Evolutionary conservation across 345 rosid species (phyloP).

Genomic region (Citrus trifoliata): DNA sequence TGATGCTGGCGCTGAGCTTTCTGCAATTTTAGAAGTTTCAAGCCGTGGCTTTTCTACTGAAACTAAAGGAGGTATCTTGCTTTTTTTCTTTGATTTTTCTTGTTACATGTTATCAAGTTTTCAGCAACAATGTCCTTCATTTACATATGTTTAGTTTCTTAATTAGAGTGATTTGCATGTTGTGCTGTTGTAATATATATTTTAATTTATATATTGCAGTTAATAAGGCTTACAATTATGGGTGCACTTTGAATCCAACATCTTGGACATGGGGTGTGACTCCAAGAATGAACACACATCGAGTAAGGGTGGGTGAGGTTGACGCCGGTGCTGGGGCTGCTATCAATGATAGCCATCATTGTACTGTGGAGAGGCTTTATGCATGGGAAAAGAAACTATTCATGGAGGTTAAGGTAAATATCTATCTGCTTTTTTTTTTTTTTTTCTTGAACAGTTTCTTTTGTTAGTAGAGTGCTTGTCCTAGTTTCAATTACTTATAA

Average conservation of each 20-base stretch:
- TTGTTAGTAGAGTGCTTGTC: background rate
- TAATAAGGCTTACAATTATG: conserved; percentile 56
- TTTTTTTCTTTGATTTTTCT: background rate
- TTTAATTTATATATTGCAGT: conserved; percentile 29
- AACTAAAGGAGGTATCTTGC: conserved; percentile 48
- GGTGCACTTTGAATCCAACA: conserved; percentile 60
- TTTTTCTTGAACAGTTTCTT: background rate
- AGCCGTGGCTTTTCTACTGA: conserved; percentile 41
- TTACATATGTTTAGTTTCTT: background rate
- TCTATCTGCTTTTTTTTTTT: background rate
- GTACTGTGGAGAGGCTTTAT: conserved; percentile 78
- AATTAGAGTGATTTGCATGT: background rate
- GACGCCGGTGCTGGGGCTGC: conserved; percentile 16
- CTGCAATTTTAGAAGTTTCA: conserved; percentile 64
- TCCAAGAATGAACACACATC: conserved; percentile 47
- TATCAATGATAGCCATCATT: conserved; percentile 54
- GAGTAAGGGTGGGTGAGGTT: conserved; percentile 28
- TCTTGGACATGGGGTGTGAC: conserved; percentile 71
- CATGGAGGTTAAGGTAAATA: conserved; percentile 83
- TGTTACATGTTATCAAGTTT: background rate
- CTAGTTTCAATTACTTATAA: background rate
- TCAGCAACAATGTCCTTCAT: background rate
- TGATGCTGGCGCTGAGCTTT: conserved; percentile 66
- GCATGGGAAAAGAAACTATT: conserved; percentile 97
- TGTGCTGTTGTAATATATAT: background rate